Evolutionary conservation across 495 filamentous ascomycete genomes (phyloP).

Genomic region (Chlorociboria aeruginascens): DNA sequence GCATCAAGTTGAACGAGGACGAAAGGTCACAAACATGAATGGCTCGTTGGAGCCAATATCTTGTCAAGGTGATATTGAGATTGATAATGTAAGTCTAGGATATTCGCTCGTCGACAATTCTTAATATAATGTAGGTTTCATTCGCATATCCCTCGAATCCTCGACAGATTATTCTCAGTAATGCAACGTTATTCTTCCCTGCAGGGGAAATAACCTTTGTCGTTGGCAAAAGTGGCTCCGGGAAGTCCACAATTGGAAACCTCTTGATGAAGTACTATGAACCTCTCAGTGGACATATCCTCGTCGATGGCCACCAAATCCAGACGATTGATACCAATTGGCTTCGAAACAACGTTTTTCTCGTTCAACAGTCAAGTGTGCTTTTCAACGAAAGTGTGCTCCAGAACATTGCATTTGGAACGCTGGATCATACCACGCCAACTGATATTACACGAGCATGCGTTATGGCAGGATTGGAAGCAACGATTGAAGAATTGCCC

Average conservation of each 20-base stretch:
- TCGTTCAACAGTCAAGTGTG: conserved; percentile 72
- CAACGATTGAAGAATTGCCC: conserved; percentile 60
- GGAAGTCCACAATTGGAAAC: conserved; percentile 83
- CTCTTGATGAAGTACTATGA: conserved; percentile 68
- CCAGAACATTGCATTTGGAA: conserved; percentile 72
- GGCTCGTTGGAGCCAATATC: conserved; percentile 19
- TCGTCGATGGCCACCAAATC: conserved; percentile 56
- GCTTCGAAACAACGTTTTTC: conserved; percentile 67
- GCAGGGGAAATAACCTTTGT: conserved; percentile 68
- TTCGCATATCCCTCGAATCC: conserved; percentile 79
- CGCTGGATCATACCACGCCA: conserved; percentile 30
- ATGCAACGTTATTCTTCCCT: conserved; percentile 53
- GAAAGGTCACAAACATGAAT: conserved; percentile 8
- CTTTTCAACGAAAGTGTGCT: conserved; percentile 78
- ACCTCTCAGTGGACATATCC: conserved; percentile 50
- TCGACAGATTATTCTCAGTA: conserved; percentile 45
- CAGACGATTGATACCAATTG: conserved; percentile 51
- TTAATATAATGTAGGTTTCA: conserved; percentile 42
- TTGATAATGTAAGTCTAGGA: conserved; percentile 48
- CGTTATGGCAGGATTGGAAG: conserved; percentile 56
- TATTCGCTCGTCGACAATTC: not conserved
- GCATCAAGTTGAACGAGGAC: conserved; percentile 11
- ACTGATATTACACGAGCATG: conserved; percentile 47
- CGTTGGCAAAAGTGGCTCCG: conserved; percentile 78
- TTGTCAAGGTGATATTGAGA: conserved; percentile 55